These are phyloP conservation scores for Globisporangium ultimum DNA, from an alignment of 352 stramenopile species.

Conservation along the genomic window DNA sequence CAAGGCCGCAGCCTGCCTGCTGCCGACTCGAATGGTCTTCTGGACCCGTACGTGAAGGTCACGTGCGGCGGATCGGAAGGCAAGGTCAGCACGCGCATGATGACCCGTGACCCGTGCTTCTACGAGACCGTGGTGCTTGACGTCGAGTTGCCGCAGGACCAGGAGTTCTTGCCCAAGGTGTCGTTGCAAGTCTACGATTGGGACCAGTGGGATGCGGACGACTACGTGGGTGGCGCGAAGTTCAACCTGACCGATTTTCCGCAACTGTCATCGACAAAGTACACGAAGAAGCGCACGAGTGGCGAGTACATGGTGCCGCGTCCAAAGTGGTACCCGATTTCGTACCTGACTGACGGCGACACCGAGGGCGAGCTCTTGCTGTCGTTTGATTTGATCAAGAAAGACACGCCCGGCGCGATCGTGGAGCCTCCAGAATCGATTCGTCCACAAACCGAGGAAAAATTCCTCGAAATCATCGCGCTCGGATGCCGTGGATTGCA, in stretches of 20 bases:
- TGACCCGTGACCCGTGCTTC: slow-evolving; percentile 76
- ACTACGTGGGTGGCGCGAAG: slow-evolving; percentile 63
- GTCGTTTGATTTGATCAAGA: slow-evolving; percentile 74
- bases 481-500: slow-evolving; percentile 74
- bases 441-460: slow-evolving; percentile 51
- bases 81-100: slow-evolving; percentile 53
- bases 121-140: slow-evolving; percentile 84
- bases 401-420: slow-evolving; percentile 51
- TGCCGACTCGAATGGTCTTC: slow-evolving; percentile 66
- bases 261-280: slow-evolving; percentile 53
- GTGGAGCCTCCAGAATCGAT: slow-evolving; percentile 63
- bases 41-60: slow-evolving; percentile 86
- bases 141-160: slow-evolving; percentile 67
- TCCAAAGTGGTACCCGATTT: slow-evolving; percentile 75
- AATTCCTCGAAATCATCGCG: slow-evolving; percentile 79
- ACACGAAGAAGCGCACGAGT: slow-evolving; percentile 44
- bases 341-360: slow-evolving; percentile 49
- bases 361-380: slow-evolving; percentile 76
- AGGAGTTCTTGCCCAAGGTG: slow-evolving; percentile 62
- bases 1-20: slow-evolving; percentile 69
- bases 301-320: slow-evolving; percentile 52
- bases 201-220: slow-evolving; percentile 68
- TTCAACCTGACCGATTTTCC: slow-evolving; percentile 58
- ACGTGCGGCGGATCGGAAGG: slow-evolving; percentile 69
- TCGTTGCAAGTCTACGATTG: slow-evolving; percentile 76